These are phyloP conservation scores for Asterella californica DNA, from an alignment of 225 moss, liverwort and hornwort genomes.

Conservation along the genomic window DNA sequence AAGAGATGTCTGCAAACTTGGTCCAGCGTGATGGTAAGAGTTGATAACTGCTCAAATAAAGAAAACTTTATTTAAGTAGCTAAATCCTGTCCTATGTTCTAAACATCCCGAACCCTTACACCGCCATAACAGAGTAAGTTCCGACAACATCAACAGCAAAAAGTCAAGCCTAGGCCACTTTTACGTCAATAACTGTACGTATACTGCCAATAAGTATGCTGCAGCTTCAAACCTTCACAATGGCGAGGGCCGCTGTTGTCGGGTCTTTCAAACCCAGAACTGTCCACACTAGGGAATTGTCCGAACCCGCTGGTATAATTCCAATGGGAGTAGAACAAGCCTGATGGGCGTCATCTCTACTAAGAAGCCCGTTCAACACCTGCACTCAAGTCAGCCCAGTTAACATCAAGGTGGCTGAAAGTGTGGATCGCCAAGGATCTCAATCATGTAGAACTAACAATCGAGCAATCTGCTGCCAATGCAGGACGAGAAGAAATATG, in stretches of 20 bases:
- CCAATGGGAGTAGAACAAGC: slow-evolving; percentile 67
- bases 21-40: background rate
- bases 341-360: slow-evolving; percentile 58
- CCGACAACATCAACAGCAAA: too few species aligned
- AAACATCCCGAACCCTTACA: background rate
- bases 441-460: background rate
- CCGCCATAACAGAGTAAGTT: background rate
- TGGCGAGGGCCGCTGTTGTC: slow-evolving; percentile 54
- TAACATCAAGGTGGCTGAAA: slow-evolving; percentile 5
- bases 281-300: slow-evolving; percentile 71
- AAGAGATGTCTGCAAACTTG: background rate
- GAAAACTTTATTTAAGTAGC: slow-evolving; percentile 1
- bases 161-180: too few species aligned
- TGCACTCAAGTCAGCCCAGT: slow-evolving; percentile 24
- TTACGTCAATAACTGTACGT: too few species aligned
- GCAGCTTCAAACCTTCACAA: slow-evolving; percentile 50
- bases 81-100: background rate
- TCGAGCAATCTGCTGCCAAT: background rate
- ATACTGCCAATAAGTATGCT: too few species aligned
- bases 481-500: background rate
- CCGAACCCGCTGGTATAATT: slow-evolving; percentile 68
- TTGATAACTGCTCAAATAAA: background rate
- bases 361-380: slow-evolving; percentile 60
- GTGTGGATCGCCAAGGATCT: background rate
- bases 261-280: slow-evolving; percentile 60